Conservation (phyloP, 495 filamentous ascomycete species). For the Penicillium manginii region DNA sequence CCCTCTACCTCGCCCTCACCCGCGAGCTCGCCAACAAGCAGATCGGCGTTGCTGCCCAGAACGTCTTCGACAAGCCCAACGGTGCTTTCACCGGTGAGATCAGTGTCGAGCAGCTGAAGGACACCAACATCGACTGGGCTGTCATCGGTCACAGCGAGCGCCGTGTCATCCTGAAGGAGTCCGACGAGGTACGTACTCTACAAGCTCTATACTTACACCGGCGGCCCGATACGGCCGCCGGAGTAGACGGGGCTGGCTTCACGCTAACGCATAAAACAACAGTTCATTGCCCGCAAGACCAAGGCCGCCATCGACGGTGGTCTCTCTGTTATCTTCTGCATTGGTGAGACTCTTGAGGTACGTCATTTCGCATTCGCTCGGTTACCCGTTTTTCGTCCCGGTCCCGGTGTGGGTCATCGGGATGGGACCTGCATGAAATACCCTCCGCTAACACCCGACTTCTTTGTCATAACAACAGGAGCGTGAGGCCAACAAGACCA, state of each 20-base stretch:
- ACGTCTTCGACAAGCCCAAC: slow-evolving; percentile 94
- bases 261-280: slow-evolving; percentile 6
- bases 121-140: slow-evolving; percentile 83
- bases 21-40: slow-evolving; percentile 69
- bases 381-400: slow-evolving; percentile 31
- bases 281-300: slow-evolving; percentile 89
- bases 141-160: slow-evolving; percentile 94
- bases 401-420: slow-evolving; percentile 35
- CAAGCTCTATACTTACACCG: slow-evolving; percentile 3
- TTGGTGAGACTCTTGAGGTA: slow-evolving; percentile 88
- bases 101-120: slow-evolving; percentile 84
- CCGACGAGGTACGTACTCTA: slow-evolving; percentile 59
- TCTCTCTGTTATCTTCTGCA: slow-evolving; percentile 90
- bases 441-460: slow-evolving; percentile 34
- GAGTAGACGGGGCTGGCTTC: background rate
- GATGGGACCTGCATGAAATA: slow-evolving; percentile 17
- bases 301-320: slow-evolving; percentile 88
- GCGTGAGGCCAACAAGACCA: slow-evolving; percentile 83
- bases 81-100: slow-evolving; percentile 98
- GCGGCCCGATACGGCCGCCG: slow-evolving; percentile 3
- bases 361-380: slow-evolving; percentile 25
- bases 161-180: slow-evolving; percentile 82
- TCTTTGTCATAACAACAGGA: slow-evolving; percentile 52
- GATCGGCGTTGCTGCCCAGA: slow-evolving; percentile 87
- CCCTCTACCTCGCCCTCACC: slow-evolving; percentile 87